Conservation (phyloP, 2,329 filamentous ascomycete species). For the Talaromyces sp. region DNA sequence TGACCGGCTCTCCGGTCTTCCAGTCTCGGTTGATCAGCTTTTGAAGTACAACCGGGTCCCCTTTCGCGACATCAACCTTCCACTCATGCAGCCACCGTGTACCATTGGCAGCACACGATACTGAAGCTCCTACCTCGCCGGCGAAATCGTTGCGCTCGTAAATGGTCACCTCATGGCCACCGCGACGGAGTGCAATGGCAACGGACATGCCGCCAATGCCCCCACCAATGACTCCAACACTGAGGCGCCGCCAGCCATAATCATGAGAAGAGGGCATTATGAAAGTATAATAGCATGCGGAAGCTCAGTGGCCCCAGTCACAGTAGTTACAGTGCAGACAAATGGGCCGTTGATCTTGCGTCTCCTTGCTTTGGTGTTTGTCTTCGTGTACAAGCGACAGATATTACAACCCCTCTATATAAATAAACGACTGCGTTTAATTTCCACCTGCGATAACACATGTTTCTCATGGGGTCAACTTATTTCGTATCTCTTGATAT, state of each 20-base stretch:
- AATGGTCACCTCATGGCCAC: constrained; percentile 54
- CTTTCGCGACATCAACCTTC: constrained; percentile 59
- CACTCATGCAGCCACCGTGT: constrained; percentile 66
- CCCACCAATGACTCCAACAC: constrained; percentile 45
- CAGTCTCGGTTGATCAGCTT: constrained; percentile 66
- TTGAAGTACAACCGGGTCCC: constrained; percentile 59
- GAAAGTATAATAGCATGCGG: background rate
- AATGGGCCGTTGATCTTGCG: background rate
- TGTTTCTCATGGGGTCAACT: background rate
- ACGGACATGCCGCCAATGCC: constrained; percentile 51
- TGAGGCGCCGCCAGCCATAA: constrained; percentile 40
- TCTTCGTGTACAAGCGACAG: background rate
- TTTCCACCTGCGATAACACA: background rate
- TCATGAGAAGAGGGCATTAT: background rate
- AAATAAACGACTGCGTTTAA: background rate
- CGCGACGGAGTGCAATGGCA: constrained; percentile 48
- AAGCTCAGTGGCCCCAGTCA: background rate
- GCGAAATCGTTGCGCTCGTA: constrained; percentile 63
- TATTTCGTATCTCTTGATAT: background rate
- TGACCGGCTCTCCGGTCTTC: constrained; percentile 62
- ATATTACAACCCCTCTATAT: background rate
- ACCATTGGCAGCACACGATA: constrained; percentile 65
- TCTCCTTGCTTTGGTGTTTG: background rate
- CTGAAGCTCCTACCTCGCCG: constrained; percentile 62
- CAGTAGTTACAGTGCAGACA: background rate